Evolutionary conservation across 768 basidiomycete genomes (phyloP), one percentile per base, ranked within the genome.

Genomic region (Vishniacozyma victoriae): DNA sequence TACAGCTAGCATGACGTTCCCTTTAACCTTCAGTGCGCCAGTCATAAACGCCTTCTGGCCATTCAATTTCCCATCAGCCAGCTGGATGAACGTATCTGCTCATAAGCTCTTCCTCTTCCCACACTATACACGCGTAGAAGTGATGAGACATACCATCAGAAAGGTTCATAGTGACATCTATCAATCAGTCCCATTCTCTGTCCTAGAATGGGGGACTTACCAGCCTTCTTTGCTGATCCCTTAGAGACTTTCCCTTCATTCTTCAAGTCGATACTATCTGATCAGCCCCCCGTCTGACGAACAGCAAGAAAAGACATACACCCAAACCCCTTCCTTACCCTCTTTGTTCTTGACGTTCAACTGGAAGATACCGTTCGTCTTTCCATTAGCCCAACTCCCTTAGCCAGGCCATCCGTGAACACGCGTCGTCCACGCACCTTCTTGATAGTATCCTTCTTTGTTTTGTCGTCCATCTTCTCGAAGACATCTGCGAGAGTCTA

Each of bases 21-120:
- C 70, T 54, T 71, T 71, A 53, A 71, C 64, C 80, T 92, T 93
- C 41, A 95, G 80, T 67, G 87, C 86, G 23, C 91, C 91, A 5
- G 86, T 87, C 86, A 96, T 88, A 76, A 91, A 95, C 18, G 90
- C 90, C 69, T 90, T 91, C 74, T 95, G 91, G 16, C 87, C 90
- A 60, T 86, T 88, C 37, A 85, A 75, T 84, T 88, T 54, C 23
- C 41, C 70, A 35, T 69, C 70, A 15, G 70, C 62, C 20, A 96
- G 76, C 33, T 83, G 78, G 24, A 76, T 70, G 64, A 90, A 82
- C 9, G 82, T 82, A 16, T 85, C 84, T 64, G 27, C 14, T 14
- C 11, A 15, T n/a, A 16, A 25, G 4, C 11, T 19, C 3, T 7
- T 49, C 41, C 37, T 20, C 25, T 4, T 36, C 22, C 22, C 43